Conservation (phyloP, 2,329 filamentous ascomycete genomes). For the Pseudogymnoascus sp. region DNA sequence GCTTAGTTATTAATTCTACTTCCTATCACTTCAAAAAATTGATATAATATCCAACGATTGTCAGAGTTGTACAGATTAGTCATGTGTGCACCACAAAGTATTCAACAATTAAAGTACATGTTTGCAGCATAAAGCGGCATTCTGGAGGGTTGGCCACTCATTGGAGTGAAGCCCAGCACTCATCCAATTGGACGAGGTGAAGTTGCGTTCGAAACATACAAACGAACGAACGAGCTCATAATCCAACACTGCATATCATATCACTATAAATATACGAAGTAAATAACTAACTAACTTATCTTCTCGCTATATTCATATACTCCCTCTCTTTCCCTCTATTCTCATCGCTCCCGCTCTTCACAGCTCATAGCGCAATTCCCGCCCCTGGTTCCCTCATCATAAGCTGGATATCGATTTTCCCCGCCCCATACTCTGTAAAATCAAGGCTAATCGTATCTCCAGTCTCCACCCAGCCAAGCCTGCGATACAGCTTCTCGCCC, state of each 20-base stretch:
- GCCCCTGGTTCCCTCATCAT: slow-evolving; percentile 10
- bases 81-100: neutral
- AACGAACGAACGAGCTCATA: neutral
- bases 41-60: neutral
- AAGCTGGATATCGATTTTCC: neutral
- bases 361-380: neutral
- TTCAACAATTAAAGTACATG: neutral
- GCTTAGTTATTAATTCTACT: slow-evolving; percentile 18
- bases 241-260: neutral
- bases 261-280: neutral
- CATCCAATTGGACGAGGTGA: neutral
- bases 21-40: neutral
- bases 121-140: neutral
- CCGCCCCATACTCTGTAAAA: slow-evolving; percentile 1
- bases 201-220: slow-evolving; percentile 31
- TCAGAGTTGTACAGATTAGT: neutral
- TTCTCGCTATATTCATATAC: neutral
- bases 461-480: slow-evolving; percentile 32
- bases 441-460: neutral
- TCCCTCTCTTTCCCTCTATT: neutral
- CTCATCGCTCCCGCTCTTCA: neutral
- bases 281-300: neutral
- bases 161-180: neutral
- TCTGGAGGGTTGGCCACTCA: neutral
- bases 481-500: slow-evolving; percentile 32